Evolutionary conservation across 495 filamentous ascomycete genomes (phyloP).

Genomic region (Trichocladium antarcticum): DNA sequence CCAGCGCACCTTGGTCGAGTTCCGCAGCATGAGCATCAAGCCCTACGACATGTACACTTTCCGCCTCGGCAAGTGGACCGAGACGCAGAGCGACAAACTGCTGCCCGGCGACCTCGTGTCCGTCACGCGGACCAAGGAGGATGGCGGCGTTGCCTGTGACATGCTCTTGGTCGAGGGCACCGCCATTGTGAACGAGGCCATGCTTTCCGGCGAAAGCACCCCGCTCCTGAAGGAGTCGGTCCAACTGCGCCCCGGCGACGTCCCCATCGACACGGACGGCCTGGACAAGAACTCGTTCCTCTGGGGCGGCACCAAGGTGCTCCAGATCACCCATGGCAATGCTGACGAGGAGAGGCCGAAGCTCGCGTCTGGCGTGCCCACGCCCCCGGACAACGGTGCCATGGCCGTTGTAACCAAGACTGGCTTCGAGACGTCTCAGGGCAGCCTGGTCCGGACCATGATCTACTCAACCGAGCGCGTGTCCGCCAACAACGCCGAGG

Average conservation of each 20-base stretch:
- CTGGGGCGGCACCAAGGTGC: slow-evolving; percentile 92
- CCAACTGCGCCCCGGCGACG: slow-evolving; percentile 77
- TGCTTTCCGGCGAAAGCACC: slow-evolving; percentile 97
- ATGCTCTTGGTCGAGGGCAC: slow-evolving; percentile 91
- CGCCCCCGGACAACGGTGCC: slow-evolving; percentile 80
- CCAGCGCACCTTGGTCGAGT: slow-evolving; percentile 91
- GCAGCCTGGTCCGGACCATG: slow-evolving; percentile 96
- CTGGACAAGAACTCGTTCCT: slow-evolving; percentile 94
- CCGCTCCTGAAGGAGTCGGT: slow-evolving; percentile 93
- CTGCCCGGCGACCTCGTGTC: slow-evolving; percentile 94
- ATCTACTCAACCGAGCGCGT: slow-evolving; percentile 99
- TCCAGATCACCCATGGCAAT: slow-evolving; percentile 82
- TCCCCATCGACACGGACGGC: slow-evolving; percentile 76
- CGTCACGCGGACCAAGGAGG: slow-evolving; percentile 89
- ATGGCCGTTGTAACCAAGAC: slow-evolving; percentile 94
- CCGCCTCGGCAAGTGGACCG: slow-evolving; percentile 72
- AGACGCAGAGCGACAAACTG: slow-evolving; percentile 86
- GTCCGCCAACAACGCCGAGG: slow-evolving; percentile 92
- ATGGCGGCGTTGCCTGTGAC: slow-evolving; percentile 92
- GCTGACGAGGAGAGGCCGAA: slow-evolving; percentile 58
- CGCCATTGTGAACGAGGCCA: slow-evolving; percentile 97
- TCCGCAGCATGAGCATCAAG: slow-evolving; percentile 98
- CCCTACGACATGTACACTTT: slow-evolving; percentile 90
- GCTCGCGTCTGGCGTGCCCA: slow-evolving; percentile 57
- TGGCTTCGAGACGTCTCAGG: slow-evolving; percentile 96